phyloP scores from a whole-genome alignment of 164 flowering plant species.

The Annona squamosa region DNA sequence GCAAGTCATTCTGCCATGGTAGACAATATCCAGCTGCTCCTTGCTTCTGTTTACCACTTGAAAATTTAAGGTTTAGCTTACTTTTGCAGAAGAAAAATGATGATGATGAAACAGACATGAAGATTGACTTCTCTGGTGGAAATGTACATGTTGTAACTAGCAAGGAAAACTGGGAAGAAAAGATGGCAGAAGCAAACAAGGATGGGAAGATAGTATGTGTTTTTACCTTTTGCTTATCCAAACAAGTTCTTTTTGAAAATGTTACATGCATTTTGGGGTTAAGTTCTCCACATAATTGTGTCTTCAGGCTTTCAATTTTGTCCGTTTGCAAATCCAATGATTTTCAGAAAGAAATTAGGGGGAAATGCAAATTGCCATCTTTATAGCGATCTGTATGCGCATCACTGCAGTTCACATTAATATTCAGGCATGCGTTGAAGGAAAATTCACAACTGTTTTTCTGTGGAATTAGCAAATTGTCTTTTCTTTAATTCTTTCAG shows the following conservation, averaged over 20 bases:
- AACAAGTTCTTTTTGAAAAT: neutral
- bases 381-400: no score
- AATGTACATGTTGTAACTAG: conserved; percentile 48
- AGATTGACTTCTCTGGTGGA: conserved; percentile 27
- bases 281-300: neutral
- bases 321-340: no score
- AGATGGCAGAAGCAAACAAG: conserved; percentile 45
- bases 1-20: no score
- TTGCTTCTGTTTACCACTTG: neutral
- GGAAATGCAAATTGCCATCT: neutral
- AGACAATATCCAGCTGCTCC: no score
- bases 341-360: neutral
- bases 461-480: no score
- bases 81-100: conserved; percentile 4
- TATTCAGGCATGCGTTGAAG: no score
- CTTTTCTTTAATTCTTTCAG: no score
- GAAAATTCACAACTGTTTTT: no score
- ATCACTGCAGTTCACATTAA: no score
- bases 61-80: neutral
- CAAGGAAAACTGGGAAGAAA: conserved; percentile 51
- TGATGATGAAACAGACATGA: conserved; percentile 11
- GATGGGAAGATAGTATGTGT: conserved; percentile 46
- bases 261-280: neutral
- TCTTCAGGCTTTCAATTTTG: neutral
- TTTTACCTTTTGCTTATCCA: neutral